A percentile compares a stretch with the other conserved stretches of the same genome.
Evolutionary conservation across 306 rosid genomes (phyloP).

Genomic region (Gastrolobium villosum): DNA sequence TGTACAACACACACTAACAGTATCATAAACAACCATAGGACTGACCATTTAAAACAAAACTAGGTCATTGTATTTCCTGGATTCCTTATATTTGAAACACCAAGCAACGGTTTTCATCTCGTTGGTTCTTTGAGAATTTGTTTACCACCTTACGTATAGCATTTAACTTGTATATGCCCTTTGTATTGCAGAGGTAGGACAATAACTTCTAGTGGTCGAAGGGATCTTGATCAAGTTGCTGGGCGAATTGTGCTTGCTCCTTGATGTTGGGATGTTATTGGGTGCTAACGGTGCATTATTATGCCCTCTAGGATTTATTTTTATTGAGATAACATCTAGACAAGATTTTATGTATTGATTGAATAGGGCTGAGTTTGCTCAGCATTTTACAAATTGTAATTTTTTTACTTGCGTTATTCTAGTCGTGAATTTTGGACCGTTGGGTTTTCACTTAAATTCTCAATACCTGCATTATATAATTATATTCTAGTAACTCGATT

Average conservation of each 20-base stretch:
- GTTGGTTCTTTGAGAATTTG: too few species aligned
- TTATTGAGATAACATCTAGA: background rate
- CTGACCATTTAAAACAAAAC: background rate
- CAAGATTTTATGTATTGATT: background rate
- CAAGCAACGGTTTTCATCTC: background rate
- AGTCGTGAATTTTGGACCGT: too few species aligned
- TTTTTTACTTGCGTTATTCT: too few species aligned
- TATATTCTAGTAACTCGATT: too few species aligned
- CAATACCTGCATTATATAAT: too few species aligned
- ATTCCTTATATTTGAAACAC: background rate
- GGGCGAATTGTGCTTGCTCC: constrained; percentile 21
- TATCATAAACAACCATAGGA: background rate
- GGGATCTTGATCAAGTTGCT: constrained; percentile 31
- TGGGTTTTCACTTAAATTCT: too few species aligned
- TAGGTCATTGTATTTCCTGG: background rate
- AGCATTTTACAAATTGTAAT: too few species aligned
- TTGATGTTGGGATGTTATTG: background rate
- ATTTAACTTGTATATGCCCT: background rate
- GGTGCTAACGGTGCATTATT: background rate
- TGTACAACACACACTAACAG: background rate
- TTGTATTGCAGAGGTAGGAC: constrained; percentile 18
- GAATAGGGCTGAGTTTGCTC: too few species aligned
- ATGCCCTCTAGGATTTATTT: constrained; percentile 3
- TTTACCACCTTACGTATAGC: background rate
- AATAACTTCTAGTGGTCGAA: constrained; percentile 22